A percentile compares a stretch with the other conserved stretches of the same genome.
These are phyloP conservation scores for Populus tremula DNA, from an alignment of 345 rosid species.

Conservation along the genomic window DNA sequence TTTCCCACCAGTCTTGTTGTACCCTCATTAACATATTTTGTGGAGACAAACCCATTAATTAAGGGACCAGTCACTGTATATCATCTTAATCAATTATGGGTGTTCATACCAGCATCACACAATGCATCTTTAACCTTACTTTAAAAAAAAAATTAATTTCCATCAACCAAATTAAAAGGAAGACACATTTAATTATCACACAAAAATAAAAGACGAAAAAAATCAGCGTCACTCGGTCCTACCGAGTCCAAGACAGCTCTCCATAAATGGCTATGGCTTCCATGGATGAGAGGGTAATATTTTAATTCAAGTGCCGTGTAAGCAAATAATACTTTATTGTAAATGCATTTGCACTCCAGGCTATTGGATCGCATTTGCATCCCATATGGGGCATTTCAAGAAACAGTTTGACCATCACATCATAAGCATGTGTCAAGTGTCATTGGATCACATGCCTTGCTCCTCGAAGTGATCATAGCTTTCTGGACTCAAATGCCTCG, in stretches of 20 bases:
- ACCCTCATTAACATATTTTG: too few relatives aligned
- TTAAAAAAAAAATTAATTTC: not conserved
- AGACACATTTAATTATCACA: not conserved
- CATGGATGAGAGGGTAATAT: not conserved
- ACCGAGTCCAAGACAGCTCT: not conserved
- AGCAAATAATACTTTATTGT: not conserved
- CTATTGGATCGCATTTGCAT: not conserved
- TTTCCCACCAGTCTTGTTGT: too few relatives aligned
- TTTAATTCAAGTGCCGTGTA: not conserved
- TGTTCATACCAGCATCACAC: too few relatives aligned
- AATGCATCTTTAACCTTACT: not conserved
- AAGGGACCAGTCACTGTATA: too few relatives aligned
- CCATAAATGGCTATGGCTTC: not conserved
- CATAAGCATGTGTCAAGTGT: not conserved
- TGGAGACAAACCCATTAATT: too few relatives aligned
- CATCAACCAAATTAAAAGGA: not conserved
- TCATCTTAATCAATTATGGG: too few relatives aligned
- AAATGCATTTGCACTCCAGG: not conserved
- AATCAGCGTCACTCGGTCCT: not conserved
- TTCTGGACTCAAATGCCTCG: too few relatives aligned
- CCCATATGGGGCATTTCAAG: not conserved
- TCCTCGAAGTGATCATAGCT: not conserved
- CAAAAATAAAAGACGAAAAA: not conserved
- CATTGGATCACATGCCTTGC: not conserved
- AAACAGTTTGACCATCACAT: not conserved